Conservation (phyloP, 257 asterid genomes). For the Paraleonurus japonicus region DNA sequence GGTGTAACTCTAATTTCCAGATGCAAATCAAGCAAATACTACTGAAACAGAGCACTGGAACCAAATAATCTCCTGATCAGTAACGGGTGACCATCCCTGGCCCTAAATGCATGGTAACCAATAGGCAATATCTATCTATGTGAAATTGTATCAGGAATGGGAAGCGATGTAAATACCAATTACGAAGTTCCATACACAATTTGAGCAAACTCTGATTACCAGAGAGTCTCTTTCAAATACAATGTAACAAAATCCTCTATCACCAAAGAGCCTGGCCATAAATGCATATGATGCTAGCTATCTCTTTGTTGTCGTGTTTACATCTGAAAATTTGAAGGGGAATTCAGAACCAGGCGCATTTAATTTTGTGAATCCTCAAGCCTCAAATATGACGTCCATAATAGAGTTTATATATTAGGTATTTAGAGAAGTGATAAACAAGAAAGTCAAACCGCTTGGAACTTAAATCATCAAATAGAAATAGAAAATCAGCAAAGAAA, state of each 20-base stretch:
- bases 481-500: not conserved
- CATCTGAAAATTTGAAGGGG: constrained; percentile 5
- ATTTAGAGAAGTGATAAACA: not conserved
- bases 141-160: not conserved
- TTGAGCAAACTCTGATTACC: not conserved
- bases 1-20: not conserved
- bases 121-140: not conserved
- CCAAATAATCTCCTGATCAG: not conserved
- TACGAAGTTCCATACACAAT: not conserved
- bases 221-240: not conserved
- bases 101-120: not conserved
- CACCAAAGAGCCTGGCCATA: not conserved
- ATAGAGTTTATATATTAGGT: not conserved
- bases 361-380: not conserved
- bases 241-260: not conserved
- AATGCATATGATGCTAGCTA: not conserved
- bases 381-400: not conserved
- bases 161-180: not conserved
- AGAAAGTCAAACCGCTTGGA: not conserved
- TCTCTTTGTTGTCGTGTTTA: not conserved
- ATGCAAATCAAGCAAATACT: not conserved
- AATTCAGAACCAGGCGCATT: not conserved
- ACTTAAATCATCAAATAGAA: not conserved
- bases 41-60: not conserved
- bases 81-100: too few species aligned